Evolutionary conservation across 2,329 filamentous ascomycete genomes (phyloP), one percentile per base, ranked within the genome.

Genomic region (Cadophora gregata): DNA sequence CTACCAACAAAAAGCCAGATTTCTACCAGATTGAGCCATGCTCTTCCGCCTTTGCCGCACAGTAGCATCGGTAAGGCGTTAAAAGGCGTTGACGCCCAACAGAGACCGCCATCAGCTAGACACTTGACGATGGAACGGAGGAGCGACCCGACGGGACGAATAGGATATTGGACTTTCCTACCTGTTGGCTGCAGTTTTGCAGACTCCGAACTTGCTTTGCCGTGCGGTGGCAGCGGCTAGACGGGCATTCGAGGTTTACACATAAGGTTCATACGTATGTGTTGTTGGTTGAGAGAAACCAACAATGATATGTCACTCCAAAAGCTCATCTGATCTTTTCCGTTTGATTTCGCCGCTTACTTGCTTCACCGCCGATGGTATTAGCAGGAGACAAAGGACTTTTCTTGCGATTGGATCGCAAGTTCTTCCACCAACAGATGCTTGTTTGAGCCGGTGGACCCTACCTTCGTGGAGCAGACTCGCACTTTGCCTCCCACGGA

Each of bases 31-130:
- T 51, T 27, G 48, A 51, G 48, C 14, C 24, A 9, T 47, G 7
- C 4, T 27, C 9, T 51, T 29, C 12, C 14, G 25, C 31, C 50
- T 24, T 53, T 27, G 50, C 50, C 50, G 50, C 27, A 53, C 24
- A 27, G 6, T 16, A 53, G 50, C 50, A 53, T 53, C 50, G 50
- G 50, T 16, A 53, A 53, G 50, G 50, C 50, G 50, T 53, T 31
- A 53, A 53, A n/a, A n/a, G 27, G 50, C 25, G 50, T 53, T 9
- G 42, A 21, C 42, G 31, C 19, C 16, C 50, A 53, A 31, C 50
- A 53, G 14, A 53, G n/a, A n/a, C n/a, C n/a, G n/a, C n/a, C 31
- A 19, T 53, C 50, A 27, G 50, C 31, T 53, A n/a, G 50, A 31
- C 12, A 31, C 25, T 12, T 8, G 27, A 25, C 8, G 27, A 47